phyloP scores from a whole-genome alignment of 1,139 yeast genomes.

The Meyerozyma elateridarum region DNA sequence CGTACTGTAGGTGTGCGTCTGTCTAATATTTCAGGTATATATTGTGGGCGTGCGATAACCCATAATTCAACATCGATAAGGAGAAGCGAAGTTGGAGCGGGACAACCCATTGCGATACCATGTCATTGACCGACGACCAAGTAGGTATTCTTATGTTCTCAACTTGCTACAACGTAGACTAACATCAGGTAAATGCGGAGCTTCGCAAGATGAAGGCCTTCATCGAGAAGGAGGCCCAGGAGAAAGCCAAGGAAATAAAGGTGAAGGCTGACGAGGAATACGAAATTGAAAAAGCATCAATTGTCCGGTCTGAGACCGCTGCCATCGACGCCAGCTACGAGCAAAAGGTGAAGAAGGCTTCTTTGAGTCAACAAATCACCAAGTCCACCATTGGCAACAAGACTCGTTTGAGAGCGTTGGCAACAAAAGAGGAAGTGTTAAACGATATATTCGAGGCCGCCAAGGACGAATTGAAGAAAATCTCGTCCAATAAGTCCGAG shows the following conservation, averaged over 20 bases:
- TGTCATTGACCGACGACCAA: slow-evolving; percentile 47
- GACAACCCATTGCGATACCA: too few relatives aligned
- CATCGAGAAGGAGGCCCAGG: slow-evolving; percentile 98
- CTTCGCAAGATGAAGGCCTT: slow-evolving; percentile 97
- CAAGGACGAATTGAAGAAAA: slow-evolving; percentile 51
- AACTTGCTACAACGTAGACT: background rate
- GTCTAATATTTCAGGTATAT: too few relatives aligned
- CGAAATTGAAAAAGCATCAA: slow-evolving; percentile 93
- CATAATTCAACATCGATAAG: too few relatives aligned
- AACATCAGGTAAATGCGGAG: slow-evolving; percentile 78
- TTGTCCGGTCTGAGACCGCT: slow-evolving; percentile 88
- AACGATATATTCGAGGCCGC: slow-evolving; percentile 72
- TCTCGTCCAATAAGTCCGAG: slow-evolving; percentile 43
- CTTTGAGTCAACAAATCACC: slow-evolving; percentile 90
- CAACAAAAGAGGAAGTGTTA: slow-evolving; percentile 80
- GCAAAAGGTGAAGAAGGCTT: slow-evolving; percentile 83
- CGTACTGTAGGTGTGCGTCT: too few relatives aligned
- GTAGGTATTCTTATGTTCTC: slow-evolving; percentile 24
- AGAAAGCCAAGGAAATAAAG: slow-evolving; percentile 93
- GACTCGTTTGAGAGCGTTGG: slow-evolving; percentile 84
- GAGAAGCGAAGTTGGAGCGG: too few relatives aligned
- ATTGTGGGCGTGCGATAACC: too few relatives aligned
- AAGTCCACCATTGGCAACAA: slow-evolving; percentile 94
- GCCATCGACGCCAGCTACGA: slow-evolving; percentile 80
- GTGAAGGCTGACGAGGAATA: slow-evolving; percentile 98